Base-by-base conservation (phyloP, 495 filamentous ascomycete species). In the Penicillium taxi region DNA sequence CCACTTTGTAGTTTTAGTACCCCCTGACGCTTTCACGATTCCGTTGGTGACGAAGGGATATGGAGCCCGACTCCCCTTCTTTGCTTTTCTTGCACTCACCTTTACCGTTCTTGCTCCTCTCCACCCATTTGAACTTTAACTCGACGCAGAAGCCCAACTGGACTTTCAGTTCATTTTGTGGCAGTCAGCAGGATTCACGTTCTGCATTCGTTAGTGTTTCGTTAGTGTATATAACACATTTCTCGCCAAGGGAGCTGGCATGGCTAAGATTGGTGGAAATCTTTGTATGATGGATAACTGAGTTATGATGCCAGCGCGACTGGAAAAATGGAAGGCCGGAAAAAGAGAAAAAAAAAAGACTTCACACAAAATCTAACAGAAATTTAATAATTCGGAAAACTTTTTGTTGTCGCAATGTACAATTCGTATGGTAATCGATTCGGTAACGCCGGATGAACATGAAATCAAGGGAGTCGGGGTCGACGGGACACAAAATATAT, bases 171-270 rank as follows among this genome's bases (percentile, higher is more conserved):
- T 21, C 9, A 9, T 33, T 7, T 37, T 9, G 11, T 20, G 21
- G 24, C 18, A 17, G 26, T 24, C 16, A n/a, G 38, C 42, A 47
- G 30, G 49, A 39, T 42, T 55, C 37, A 31, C 35, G 36, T 39
- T 52, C 56, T 60, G 53, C 45, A 32, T 46, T 48, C 48, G 52
- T 61, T 56, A 63, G 48, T 67, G 64, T 67, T 46, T 48, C 48
- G 52, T 61, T 56, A 63, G 48, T 67, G 64, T 67, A 67, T 53
- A 67, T 67, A 67, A 41, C 54, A 48, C 42, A 24, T 52, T 50
- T 53, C 16, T 34, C 14, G 6, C 36, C 21, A 36, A 21, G 40
- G 46, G 35, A 39, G 44, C 40, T 36, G 16, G 42, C 39, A 29
- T 26, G 44, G 41, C 25, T 28, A 21, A 24, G 26, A 30, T 23